phyloP scores from a whole-genome alignment of 805 yeast species.

The Nakazawaea ishiwadae region DNA sequence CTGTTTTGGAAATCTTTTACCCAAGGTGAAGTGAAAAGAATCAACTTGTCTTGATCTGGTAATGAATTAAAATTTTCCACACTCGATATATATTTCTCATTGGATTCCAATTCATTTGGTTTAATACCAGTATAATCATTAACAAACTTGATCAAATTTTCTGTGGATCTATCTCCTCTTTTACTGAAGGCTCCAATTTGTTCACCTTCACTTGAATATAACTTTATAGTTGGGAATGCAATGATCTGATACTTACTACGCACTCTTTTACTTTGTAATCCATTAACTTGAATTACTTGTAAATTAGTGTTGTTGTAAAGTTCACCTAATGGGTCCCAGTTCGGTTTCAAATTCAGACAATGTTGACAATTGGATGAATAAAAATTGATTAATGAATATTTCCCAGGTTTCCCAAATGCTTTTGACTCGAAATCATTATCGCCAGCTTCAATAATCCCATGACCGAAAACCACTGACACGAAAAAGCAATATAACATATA shows the following conservation, averaged over 20 bases:
- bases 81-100: slow-evolving; percentile 12
- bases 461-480: neutral
- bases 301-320: slow-evolving; percentile 35
- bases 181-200: slow-evolving; percentile 29
- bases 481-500: neutral
- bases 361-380: slow-evolving; percentile 40
- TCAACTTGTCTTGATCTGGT: slow-evolving; percentile 19
- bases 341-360: slow-evolving; percentile 43
- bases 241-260: slow-evolving; percentile 33
- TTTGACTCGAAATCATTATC: slow-evolving; percentile 21
- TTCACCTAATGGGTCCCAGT: slow-evolving; percentile 36
- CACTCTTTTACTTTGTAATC: slow-evolving; percentile 27
- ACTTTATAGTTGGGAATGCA: slow-evolving; percentile 45
- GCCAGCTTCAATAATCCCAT: slow-evolving; percentile 16
- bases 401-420: slow-evolving; percentile 21
- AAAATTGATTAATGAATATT: slow-evolving; percentile 41
- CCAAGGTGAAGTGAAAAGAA: slow-evolving; percentile 35
- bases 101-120: slow-evolving; percentile 26
- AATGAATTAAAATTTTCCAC: slow-evolving; percentile 16
- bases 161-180: slow-evolving; percentile 28
- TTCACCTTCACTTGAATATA: slow-evolving; percentile 31
- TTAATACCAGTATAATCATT: slow-evolving; percentile 27
- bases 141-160: slow-evolving; percentile 26
- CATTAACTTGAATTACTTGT: slow-evolving; percentile 32
- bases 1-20: slow-evolving; percentile 26